These are phyloP conservation scores for Periconia sp. DNA, from an alignment of 2,329 filamentous ascomycete genomes.

Conservation along the genomic window DNA sequence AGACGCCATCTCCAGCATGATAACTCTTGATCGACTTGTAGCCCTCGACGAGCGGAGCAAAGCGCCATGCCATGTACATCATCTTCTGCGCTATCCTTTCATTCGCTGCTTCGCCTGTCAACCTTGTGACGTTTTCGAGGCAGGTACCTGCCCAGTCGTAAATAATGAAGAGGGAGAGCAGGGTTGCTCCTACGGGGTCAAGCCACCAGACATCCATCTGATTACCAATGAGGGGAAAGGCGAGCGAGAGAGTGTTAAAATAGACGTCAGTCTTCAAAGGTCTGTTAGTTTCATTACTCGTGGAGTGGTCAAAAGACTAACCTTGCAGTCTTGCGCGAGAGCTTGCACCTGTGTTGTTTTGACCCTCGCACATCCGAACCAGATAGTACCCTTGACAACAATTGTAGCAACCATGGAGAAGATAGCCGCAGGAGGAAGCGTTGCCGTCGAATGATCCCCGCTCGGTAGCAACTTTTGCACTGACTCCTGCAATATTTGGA, in stretches of 20 bases:
- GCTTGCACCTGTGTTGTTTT: slow-evolving; percentile 70
- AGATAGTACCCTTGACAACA: slow-evolving; percentile 65
- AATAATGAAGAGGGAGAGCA: slow-evolving; percentile 71
- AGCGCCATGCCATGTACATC: slow-evolving; percentile 65
- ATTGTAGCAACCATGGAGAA: slow-evolving; percentile 64
- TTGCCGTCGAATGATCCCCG: slow-evolving; percentile 55
- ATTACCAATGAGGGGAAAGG: slow-evolving; percentile 68
- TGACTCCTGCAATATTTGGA: slow-evolving; percentile 67
- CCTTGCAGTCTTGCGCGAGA: slow-evolving; percentile 68
- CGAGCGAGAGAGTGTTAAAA: slow-evolving; percentile 68
- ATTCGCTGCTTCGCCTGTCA: slow-evolving; percentile 64
- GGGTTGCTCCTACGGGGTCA: slow-evolving; percentile 66
- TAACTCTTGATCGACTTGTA: slow-evolving; percentile 65
- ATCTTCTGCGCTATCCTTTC: slow-evolving; percentile 62
- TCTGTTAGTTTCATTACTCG: too few relatives aligned
- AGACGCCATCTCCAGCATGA: slow-evolving; percentile 67
- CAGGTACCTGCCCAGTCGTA: slow-evolving; percentile 71
- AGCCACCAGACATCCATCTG: slow-evolving; percentile 70
- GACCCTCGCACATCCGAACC: slow-evolving; percentile 64
- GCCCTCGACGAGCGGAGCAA: slow-evolving; percentile 59
- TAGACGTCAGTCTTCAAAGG: slow-evolving; percentile 68
- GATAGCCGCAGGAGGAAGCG: slow-evolving; percentile 61
- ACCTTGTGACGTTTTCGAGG: slow-evolving; percentile 63
- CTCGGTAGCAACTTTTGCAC: slow-evolving; percentile 61
- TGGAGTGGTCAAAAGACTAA: too few relatives aligned